Evolutionary conservation across 176 grass and related monocot genomes (phyloP), one percentile per base, ranked within the genome.

Genomic region (Ensete ventricosum): DNA sequence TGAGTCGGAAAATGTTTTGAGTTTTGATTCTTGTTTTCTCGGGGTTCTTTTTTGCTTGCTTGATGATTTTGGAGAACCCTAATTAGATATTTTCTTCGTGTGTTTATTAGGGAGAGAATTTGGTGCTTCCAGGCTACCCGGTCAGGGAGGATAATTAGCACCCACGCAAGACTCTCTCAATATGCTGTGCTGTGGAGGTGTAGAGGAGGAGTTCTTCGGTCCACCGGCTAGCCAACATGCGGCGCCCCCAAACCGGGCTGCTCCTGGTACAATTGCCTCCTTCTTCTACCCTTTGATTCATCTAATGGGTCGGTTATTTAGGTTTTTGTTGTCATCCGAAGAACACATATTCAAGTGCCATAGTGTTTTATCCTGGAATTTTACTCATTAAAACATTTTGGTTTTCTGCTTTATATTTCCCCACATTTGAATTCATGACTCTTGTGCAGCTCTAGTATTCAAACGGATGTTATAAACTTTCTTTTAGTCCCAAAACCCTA

Each of bases 141-240:
- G 3, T 34, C 24, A 48, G 14, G 65, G 65, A 67, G 65, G 24
- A 8, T 24, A 24, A 8, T 65, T 27, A 22, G 25, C 23, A 65
- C 63, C 62, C 23, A 1, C 25, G 1, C 1, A 10, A 22, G 20
- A 43, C 34, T 22, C 25, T 65, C 24, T 43, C 65, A 67, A 17
- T 29, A 93, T 98, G 94, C 85, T 91, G 83, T 98, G 94, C 81
- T 93, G 90, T 67, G 90, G 90, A 25, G 81, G 84, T 70, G 86
- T 76, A 23, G 88, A 98, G 86, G 90, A 98, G 84, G 94, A 93
- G 64, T 88, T 77, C 80, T 91, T 85, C 63, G 90, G 88, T 52
- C 94, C 88, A 60, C 94, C 86, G 70, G 86, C 85, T n/a, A 83
- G 85, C 83, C 94, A 98, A 79, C 79, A 80, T 9, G 80, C 27